Evolutionary conservation across 352 stramenopile genomes (phyloP).

Genomic region (Phytophthora fragariaefolia): DNA sequence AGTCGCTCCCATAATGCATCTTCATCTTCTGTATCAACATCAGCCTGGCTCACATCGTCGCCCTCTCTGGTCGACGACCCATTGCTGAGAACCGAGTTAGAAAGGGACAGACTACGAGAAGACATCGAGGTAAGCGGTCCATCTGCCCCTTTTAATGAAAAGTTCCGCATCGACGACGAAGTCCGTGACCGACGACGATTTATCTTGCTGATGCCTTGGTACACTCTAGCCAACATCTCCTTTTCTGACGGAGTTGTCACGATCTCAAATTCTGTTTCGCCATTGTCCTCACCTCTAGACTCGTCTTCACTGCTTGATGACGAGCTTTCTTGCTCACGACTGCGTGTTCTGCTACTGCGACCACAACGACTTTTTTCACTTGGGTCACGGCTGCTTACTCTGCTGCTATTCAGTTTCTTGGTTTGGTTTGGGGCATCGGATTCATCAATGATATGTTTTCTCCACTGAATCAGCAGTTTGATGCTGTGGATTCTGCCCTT

Average conservation of each 20-base stretch:
- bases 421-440: conserved; percentile 9
- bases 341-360: conserved; percentile 27
- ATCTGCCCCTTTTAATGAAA: conserved; percentile 54
- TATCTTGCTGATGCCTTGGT: conserved; percentile 76
- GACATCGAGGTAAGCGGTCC: conserved; percentile 40
- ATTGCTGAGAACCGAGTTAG: conserved; percentile 62
- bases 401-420: conserved; percentile 34
- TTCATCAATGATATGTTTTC: conserved; percentile 43
- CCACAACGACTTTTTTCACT: conserved; percentile 29
- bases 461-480: conserved; percentile 80
- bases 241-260: conserved; percentile 78
- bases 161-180: conserved; percentile 56
- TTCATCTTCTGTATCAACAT: conserved; percentile 40
- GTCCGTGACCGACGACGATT: conserved; percentile 74
- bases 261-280: conserved; percentile 55
- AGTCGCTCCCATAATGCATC: conserved; percentile 54
- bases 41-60: conserved; percentile 27
- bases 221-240: conserved; percentile 72
- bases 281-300: conserved; percentile 34
- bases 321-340: conserved; percentile 25
- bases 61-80: conserved; percentile 46
- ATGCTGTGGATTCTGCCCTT: conserved; percentile 67
- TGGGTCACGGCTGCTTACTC: conserved; percentile 24
- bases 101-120: conserved; percentile 59
- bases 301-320: conserved; percentile 36